Evolutionary conservation across 768 basidiomycete species (phyloP).

Genomic region (Panus rudis): DNA sequence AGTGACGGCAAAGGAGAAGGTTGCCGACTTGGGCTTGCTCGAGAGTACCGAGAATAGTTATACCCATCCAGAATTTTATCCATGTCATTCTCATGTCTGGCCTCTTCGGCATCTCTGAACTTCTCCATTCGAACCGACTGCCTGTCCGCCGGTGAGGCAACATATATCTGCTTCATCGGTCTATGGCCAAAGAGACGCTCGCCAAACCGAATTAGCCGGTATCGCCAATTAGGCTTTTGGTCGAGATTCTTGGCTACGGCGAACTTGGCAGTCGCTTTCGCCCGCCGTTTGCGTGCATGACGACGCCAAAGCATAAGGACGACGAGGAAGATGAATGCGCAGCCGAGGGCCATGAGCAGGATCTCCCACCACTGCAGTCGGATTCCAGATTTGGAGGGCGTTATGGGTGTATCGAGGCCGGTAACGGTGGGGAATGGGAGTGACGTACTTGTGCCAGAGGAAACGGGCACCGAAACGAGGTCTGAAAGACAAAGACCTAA

Average conservation of each 20-base stretch:
- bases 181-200: conserved; percentile 51
- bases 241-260: conserved; percentile 51
- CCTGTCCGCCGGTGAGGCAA: conserved; percentile 16
- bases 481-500: conserved; percentile 79
- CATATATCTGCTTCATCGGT: conserved; percentile 19
- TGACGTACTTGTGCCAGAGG: conserved; percentile 33
- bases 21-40: conserved; percentile 17
- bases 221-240: conserved; percentile 44
- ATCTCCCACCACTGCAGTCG: conserved; percentile 85
- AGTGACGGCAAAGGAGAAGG: conserved; percentile 38
- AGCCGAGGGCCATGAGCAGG: conserved; percentile 74
- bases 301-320: conserved; percentile 66
- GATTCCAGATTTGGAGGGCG: too few species aligned
- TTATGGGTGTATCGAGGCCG: conserved; percentile 46
- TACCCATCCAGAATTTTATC: conserved; percentile 46
- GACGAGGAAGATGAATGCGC: conserved; percentile 67
- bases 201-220: conserved; percentile 48
- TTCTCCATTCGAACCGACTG: conserved; percentile 48
- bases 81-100: conserved; percentile 38
- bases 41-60: conserved; percentile 35
- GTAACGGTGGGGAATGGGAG: conserved; percentile 48
- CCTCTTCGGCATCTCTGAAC: conserved; percentile 43
- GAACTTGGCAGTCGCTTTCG: conserved; percentile 58
- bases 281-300: conserved; percentile 60
- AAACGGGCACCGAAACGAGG: conserved; percentile 45